Evolutionary conservation across 805 yeast genomes (phyloP).

Genomic region (Ogataea haglerorum): DNA sequence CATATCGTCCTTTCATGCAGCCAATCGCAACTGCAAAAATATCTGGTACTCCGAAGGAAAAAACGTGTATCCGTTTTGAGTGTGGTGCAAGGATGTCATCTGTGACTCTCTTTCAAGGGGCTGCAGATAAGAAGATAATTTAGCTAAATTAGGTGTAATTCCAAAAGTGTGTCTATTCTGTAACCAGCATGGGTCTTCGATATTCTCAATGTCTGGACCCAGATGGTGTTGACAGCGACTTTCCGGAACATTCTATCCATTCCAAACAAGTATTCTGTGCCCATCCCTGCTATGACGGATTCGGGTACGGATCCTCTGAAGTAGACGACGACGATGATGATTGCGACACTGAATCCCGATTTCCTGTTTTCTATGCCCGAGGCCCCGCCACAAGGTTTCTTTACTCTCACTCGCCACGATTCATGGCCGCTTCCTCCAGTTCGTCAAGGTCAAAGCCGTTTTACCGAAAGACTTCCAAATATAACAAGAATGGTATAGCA

Average conservation of each 20-base stretch:
- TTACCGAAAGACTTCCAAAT: slow-evolving; percentile 14
- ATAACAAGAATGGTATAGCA: slow-evolving; percentile 22
- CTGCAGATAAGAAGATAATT: slow-evolving; percentile 5
- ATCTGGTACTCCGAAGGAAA: neutral
- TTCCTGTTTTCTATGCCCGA: slow-evolving; percentile 12
- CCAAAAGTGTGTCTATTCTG: neutral
- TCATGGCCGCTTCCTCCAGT: neutral
- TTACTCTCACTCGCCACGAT: slow-evolving; percentile 9
- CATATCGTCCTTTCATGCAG: slow-evolving; percentile 5
- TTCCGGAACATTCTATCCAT: slow-evolving; percentile 9
- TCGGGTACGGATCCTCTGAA: slow-evolving; percentile 8
- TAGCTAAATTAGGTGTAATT: slow-evolving; percentile 3
- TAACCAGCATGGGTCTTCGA: slow-evolving; percentile 42
- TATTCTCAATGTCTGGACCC: slow-evolving; percentile 41
- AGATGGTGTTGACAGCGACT: slow-evolving; percentile 19
- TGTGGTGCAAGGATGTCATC: slow-evolving; percentile 6
- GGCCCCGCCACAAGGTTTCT: slow-evolving; percentile 7
- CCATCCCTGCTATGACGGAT: slow-evolving; percentile 14
- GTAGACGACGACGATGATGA: slow-evolving; percentile 19
- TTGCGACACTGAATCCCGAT: slow-evolving; percentile 10
- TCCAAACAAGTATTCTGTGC: slow-evolving; percentile 10
- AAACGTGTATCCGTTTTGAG: neutral
- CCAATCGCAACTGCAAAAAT: slow-evolving; percentile 3
- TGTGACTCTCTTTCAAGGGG: neutral
- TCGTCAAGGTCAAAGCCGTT: slow-evolving; percentile 3